These are phyloP conservation scores for Phytophthora citricola DNA, from an alignment of 352 stramenopile species.

Conservation along the genomic window DNA sequence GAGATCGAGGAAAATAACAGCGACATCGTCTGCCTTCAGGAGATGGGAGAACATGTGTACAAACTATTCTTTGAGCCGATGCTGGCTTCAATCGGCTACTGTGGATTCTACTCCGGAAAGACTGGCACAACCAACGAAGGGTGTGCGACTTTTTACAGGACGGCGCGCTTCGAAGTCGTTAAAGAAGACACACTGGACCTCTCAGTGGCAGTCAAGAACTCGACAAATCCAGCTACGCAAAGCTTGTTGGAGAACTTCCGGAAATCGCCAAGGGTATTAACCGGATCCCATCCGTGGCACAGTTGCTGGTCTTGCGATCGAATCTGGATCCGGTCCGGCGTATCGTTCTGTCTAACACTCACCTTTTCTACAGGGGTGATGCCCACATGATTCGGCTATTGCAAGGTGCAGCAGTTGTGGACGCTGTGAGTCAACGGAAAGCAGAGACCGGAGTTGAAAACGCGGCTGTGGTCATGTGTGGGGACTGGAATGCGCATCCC, in stretches of 20 bases:
- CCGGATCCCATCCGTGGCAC: slow-evolving; percentile 70
- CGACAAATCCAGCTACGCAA: slow-evolving; percentile 38
- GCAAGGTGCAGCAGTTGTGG: slow-evolving; percentile 55
- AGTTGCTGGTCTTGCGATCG: slow-evolving; percentile 58
- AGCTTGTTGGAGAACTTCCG: slow-evolving; percentile 55
- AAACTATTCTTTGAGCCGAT: slow-evolving; percentile 66
- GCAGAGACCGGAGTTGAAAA: slow-evolving; percentile 23
- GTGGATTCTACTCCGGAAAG: slow-evolving; percentile 68
- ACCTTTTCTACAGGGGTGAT: slow-evolving; percentile 81
- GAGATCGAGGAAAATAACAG: slow-evolving; percentile 71
- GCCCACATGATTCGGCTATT: slow-evolving; percentile 72
- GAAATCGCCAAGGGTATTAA: slow-evolving; percentile 59
- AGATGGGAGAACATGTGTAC: slow-evolving; percentile 71
- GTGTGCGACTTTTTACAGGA: slow-evolving; percentile 63
- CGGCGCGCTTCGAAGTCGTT: slow-evolving; percentile 49
- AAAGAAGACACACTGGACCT: slow-evolving; percentile 60
- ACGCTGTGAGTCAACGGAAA: slow-evolving; percentile 41
- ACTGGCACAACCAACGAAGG: slow-evolving; percentile 75
- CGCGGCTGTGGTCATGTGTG: slow-evolving; percentile 62
- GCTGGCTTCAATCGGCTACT: slow-evolving; percentile 55
- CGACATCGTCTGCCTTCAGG: slow-evolving; percentile 77
- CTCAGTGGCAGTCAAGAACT: slow-evolving; percentile 38
- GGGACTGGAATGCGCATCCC: slow-evolving; percentile 75
- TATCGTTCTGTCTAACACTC: slow-evolving; percentile 73
- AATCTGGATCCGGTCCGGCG: slow-evolving; percentile 21